Conservation (phyloP, 441 rosid species). For the Geranium incanum region DNA sequence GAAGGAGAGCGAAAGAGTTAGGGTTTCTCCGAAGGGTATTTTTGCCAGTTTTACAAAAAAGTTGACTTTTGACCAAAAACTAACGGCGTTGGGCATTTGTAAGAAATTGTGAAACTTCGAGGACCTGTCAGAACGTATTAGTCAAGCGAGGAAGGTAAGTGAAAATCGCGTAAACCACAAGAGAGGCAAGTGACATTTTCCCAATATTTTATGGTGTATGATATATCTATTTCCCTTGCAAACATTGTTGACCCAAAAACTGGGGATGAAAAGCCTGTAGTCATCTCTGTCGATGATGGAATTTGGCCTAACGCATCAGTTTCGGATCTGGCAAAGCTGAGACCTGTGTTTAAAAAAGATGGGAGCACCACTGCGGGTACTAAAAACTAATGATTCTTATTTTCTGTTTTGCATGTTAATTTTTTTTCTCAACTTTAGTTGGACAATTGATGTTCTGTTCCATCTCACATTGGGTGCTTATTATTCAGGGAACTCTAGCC, state of each 20-base stretch:
- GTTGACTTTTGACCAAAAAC: no score
- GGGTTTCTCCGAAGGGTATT: conserved; percentile 31
- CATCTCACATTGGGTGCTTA: background rate
- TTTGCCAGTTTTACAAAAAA: no score
- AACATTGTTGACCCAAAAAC: conserved; percentile 93
- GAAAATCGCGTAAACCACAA: no score
- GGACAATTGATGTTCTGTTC: conserved; percentile 1
- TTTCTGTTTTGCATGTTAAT: conserved; percentile 4
- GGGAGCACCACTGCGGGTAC: conserved; percentile 96
- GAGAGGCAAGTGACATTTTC: no score
- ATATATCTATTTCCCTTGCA: conserved; percentile 18
- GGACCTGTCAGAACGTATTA: no score
- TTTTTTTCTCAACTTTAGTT: conserved; percentile 5
- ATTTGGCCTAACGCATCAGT: conserved; percentile 65
- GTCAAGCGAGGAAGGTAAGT: no score
- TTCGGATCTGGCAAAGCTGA: conserved; percentile 62
- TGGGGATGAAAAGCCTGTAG: conserved; percentile 62
- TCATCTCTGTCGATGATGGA: conserved; percentile 85
- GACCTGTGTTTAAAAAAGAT: conserved; percentile 80
- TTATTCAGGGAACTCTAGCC: conserved; percentile 87
- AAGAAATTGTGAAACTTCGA: no score
- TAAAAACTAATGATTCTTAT: conserved; percentile 7
- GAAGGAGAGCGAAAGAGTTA: conserved; percentile 33
- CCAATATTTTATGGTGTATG: no score
- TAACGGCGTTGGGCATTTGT: no score